Conservation (phyloP, 1,284 basidiomycete species). For the Exobasidium cylindrosporum region DNA sequence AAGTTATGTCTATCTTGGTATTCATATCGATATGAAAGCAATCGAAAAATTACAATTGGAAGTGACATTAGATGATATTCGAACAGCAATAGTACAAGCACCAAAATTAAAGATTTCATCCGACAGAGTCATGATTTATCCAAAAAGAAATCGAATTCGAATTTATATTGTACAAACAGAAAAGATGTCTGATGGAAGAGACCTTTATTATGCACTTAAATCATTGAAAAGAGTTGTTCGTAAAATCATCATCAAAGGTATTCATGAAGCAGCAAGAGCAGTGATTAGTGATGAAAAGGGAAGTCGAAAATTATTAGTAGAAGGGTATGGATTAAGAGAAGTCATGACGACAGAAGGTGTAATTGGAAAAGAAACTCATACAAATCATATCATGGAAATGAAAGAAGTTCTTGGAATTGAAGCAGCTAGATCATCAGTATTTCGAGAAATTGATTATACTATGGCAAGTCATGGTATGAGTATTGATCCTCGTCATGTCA, state of each 20-base stretch:
- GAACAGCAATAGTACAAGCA: slow-evolving; percentile 80
- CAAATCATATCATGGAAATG: slow-evolving; percentile 97
- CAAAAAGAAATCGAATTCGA: slow-evolving; percentile 71
- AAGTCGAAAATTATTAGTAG: slow-evolving; percentile 48
- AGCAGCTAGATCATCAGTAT: slow-evolving; percentile 88
- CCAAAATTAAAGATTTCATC: slow-evolving; percentile 92
- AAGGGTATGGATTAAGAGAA: slow-evolving; percentile 94
- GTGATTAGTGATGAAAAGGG: slow-evolving; percentile 54
- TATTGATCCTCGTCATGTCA: slow-evolving; percentile 97
- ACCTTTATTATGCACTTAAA: slow-evolving; percentile 51
- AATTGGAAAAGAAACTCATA: slow-evolving; percentile 83
- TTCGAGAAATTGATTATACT: slow-evolving; percentile 91
- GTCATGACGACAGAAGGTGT: slow-evolving; percentile 98
- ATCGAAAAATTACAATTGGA: slow-evolving; percentile 91
- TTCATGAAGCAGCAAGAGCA: slow-evolving; percentile 44
- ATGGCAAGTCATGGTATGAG: slow-evolving; percentile 98
- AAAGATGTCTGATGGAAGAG: slow-evolving; percentile 58
- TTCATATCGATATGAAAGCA: slow-evolving; percentile 86
- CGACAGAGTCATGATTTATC: slow-evolving; percentile 58
- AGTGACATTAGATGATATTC: slow-evolving; percentile 86
- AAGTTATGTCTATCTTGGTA: slow-evolving; percentile 85
- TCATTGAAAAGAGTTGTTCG: slow-evolving; percentile 50
- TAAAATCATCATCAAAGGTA: slow-evolving; percentile 52
- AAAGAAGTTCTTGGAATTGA: slow-evolving; percentile 93
- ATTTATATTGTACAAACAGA: slow-evolving; percentile 63